Base-by-base conservation (phyloP, 179 eudicot species). In the Silene coronaria region DNA sequence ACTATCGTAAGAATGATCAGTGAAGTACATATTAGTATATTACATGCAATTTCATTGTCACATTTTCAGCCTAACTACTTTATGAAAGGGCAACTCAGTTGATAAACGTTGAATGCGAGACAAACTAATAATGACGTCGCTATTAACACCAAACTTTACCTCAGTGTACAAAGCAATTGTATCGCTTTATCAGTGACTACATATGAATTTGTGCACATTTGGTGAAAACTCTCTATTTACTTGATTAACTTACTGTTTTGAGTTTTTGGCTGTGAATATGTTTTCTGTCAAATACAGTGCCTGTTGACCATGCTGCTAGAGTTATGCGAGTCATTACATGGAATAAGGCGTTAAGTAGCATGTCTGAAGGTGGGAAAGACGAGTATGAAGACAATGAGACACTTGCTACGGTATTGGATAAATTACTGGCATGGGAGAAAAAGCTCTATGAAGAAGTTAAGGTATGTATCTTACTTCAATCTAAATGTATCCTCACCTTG, bases 271-370 rank as follows among this genome's bases (percentile, higher is more conserved):
- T 34, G 30, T 28, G 57, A 19, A 67, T 76, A 36, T 76, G 19
- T 69, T 48, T 51, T 51, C 61, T 26, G 45, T 71, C 51, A 76
- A 72, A 66, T 86, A 59, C 87, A 94, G 98, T 87, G 67, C 97
- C 92, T 60, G 89, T 94, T 73, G 99, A 95, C 83, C 99, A 95
- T 75, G 96, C 99, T 64, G 93, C 91, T 59, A 88, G 97, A 82
- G 99, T 95, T 34, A 95, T 95, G 99, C 95, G 85, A 34, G 99
- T 95, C 60, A 95, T 95, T 75, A 95, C 99, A 8, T 95, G 99
- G 99, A 92, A 91, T 76, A 82, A 73, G 80, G 82, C 93, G 13
- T 86, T 88, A 69, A 87, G 82, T 78, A 91, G 91, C 74, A 72
- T 71, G 59, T 75, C 85, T 59, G 96, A 87, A 48, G 86, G 81